Conservation (phyloP, 306 rosid genomes). For the Gastrolobium bilobum region DNA sequence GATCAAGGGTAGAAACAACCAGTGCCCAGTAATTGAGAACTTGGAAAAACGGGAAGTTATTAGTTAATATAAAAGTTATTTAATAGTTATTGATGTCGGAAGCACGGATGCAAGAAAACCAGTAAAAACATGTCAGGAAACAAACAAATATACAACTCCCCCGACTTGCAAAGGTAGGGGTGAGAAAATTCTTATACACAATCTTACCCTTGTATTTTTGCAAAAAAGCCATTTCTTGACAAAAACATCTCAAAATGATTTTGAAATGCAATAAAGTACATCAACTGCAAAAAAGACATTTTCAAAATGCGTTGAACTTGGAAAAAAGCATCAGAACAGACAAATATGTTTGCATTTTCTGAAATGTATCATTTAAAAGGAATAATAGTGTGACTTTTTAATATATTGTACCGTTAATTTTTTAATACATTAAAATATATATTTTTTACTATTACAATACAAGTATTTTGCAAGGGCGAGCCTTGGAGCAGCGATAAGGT, state of each 20-base stretch:
- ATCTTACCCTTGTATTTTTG: too few relatives aligned
- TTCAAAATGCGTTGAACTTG: neutral
- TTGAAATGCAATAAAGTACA: neutral
- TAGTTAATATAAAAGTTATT: neutral
- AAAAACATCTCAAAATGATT: conserved; percentile 9
- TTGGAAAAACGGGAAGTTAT: neutral
- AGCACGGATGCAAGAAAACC: neutral
- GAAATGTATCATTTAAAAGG: neutral
- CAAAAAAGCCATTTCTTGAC: too few relatives aligned
- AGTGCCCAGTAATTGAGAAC: neutral
- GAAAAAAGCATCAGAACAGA: neutral
- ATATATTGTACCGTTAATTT: neutral
- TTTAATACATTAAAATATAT: neutral
- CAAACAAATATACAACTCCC: too few relatives aligned
- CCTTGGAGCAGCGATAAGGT: too few relatives aligned
- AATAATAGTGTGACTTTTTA: neutral
- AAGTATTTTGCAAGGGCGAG: neutral
- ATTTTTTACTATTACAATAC: neutral
- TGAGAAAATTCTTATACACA: too few relatives aligned
- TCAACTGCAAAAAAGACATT: neutral
- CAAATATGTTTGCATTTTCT: neutral
- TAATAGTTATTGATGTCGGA: conserved; percentile 3
- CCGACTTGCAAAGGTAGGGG: too few relatives aligned
- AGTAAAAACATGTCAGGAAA: neutral
- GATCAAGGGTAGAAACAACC: conserved; percentile 9